phyloP scores from a whole-genome alignment of 2,329 filamentous ascomycete species.

The Ceratocystis alfenasii region DNA sequence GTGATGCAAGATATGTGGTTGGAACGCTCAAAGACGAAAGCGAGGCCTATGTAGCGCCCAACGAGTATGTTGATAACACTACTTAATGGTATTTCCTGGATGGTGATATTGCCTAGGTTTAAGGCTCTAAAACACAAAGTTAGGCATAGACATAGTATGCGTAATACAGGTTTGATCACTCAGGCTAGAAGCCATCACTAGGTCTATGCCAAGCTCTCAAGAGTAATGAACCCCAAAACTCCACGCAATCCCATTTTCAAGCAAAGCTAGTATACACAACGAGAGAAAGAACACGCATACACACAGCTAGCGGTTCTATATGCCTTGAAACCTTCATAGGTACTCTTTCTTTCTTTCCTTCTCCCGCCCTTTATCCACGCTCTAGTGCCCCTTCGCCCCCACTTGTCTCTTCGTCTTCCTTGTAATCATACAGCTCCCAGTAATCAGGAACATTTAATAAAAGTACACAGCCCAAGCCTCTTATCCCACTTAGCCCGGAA shows the following conservation, averaged over 20 bases:
- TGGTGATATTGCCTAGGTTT: background rate
- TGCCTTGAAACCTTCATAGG: background rate
- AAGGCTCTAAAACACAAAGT: background rate
- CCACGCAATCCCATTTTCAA: conserved; percentile 16
- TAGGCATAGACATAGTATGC: background rate
- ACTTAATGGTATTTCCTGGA: background rate
- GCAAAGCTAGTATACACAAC: conserved; percentile 13
- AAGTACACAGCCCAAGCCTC: conserved; percentile 11
- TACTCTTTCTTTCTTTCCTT: background rate
- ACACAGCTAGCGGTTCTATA: background rate
- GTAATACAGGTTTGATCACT: background rate
- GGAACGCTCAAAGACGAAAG: conserved; percentile 15
- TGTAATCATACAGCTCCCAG: conserved; percentile 8
- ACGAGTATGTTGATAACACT: conserved; percentile 5
- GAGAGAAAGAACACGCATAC: background rate
- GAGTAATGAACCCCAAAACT: conserved; percentile 16
- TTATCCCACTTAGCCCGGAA: background rate
- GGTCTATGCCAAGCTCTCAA: background rate
- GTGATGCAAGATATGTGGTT: conserved; percentile 15
- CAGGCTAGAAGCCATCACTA: background rate
- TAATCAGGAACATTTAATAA: conserved; percentile 6
- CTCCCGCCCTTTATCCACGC: background rate
- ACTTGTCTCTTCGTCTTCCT: background rate
- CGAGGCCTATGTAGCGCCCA: conserved; percentile 12
- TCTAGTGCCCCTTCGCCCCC: background rate